Evolutionary conservation across 495 filamentous ascomycete genomes (phyloP), one percentile per base, ranked within the genome.

Genomic region (Arthonia radiata): DNA sequence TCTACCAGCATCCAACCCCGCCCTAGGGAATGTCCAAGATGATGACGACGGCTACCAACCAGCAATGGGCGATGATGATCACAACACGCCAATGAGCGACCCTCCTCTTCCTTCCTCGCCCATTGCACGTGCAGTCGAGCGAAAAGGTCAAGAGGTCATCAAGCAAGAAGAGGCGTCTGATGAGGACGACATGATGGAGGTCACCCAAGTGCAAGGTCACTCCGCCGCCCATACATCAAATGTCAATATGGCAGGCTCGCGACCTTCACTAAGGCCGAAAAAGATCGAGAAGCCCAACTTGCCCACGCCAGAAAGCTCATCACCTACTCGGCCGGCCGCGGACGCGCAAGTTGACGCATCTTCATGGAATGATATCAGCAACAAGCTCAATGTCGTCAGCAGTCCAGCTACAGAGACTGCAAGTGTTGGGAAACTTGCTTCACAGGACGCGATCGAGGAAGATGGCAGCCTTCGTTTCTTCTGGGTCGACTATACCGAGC

Each of bases 401-500:
- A 73, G 64, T 45, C 66, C 71, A 15, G 57, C 60, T n/a, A 36
- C 61, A 10, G 72, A 79, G 31, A 52, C 57, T 21, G 49, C 49
- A 14, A 53, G 43, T 6, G 59, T 76, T 42, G 82, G 81, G 5
- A 97, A 93, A 46, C 48, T 91, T 12, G 63, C 67, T 24, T 57
- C 77, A 12, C 61, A 71, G 33, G 71, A 86, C 42, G 79, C 75
- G 11, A 59, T 86, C 17, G 86, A 94, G 42, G 66, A 73, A 35
- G 81, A 97, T 42, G 86, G 89, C 13, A 83, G 73, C 38, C 53
- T 97, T 11, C 72, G 71, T 37, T 73, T 97, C 56, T 97, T 92
- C 50, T 97, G 86, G 86, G 67, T 80, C 8, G 86, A 97, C 42
- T 94, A 89, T 37, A 80, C 78, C 0, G 86, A 97, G 43, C 54